Percentiles rank a stretch among this genome's conserved stretches.
phyloP scores from a whole-genome alignment of 192 early-diverging fungal species.

The Linnemannia hyalina region DNA sequence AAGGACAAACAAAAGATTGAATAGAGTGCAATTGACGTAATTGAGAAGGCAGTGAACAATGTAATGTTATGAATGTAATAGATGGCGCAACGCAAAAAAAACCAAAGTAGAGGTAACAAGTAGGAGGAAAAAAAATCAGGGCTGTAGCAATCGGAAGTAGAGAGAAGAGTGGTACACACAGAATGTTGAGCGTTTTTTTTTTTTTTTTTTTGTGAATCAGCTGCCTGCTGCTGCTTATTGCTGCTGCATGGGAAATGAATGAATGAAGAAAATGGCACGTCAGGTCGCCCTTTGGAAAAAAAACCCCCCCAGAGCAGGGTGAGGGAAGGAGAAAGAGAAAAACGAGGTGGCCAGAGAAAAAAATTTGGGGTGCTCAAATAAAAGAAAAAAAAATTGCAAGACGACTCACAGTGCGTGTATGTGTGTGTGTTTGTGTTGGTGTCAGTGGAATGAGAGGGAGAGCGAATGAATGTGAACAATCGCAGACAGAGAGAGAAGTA shows the following conservation, averaged over 20 bases:
- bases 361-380: constrained; percentile 8
- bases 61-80: not conserved
- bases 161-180: not conserved
- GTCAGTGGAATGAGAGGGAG: not conserved
- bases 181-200: too few relatives aligned
- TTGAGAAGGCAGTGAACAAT: not conserved
- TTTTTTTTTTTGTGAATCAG: too few relatives aligned
- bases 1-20: not conserved
- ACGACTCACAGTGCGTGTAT: too few relatives aligned
- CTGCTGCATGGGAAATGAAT: too few relatives aligned
- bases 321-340: not conserved
- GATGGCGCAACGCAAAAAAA: not conserved
- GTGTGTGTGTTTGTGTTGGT: too few relatives aligned
- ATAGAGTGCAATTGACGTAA: not conserved
- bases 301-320: too few relatives aligned
- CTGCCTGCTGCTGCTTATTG: too few relatives aligned
- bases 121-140: not conserved
- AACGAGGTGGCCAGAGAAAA: not conserved
- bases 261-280: too few relatives aligned
- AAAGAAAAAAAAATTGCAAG: not conserved
- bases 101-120: not conserved
- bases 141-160: not conserved
- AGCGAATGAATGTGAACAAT: not conserved
- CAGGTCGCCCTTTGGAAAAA: too few relatives aligned
- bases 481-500: too few relatives aligned